Evolutionary conservation across 2,329 filamentous ascomycete genomes (phyloP).

Genomic region (Phialophora macrospora): DNA sequence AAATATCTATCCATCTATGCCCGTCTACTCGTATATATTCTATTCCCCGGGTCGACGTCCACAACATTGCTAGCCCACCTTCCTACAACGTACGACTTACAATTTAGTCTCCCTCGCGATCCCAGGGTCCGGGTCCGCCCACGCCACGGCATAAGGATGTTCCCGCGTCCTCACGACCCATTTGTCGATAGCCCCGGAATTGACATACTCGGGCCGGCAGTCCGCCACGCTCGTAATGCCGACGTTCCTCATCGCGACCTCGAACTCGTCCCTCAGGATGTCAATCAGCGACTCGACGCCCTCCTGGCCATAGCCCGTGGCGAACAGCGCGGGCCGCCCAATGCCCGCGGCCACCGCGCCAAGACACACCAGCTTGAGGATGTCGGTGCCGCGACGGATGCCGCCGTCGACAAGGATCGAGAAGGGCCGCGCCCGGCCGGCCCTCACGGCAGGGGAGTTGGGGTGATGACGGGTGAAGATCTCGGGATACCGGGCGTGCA

Average conservation of each 20-base stretch:
- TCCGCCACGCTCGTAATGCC: slow-evolving; percentile 54
- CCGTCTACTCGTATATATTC: not conserved
- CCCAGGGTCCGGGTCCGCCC: slow-evolving; percentile 16
- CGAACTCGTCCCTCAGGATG: slow-evolving; percentile 56
- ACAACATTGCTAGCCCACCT: not conserved
- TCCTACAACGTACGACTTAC: not conserved
- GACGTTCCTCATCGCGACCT: slow-evolving; percentile 55
- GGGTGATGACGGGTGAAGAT: slow-evolving; percentile 51
- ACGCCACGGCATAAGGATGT: slow-evolving; percentile 50
- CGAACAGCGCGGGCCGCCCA: slow-evolving; percentile 59
- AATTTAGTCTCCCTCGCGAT: slow-evolving; percentile 23
- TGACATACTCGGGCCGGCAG: slow-evolving; percentile 51
- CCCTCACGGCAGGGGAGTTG: slow-evolving; percentile 26
- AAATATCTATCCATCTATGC: not conserved
- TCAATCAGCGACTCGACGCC: slow-evolving; percentile 61
- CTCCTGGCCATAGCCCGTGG: slow-evolving; percentile 60
- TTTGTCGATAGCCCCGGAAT: slow-evolving; percentile 58
- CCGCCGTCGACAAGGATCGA: slow-evolving; percentile 58
- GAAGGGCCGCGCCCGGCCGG: slow-evolving; percentile 41
- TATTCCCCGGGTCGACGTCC: not conserved
- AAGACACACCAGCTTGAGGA: slow-evolving; percentile 60
- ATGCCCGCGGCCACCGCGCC: slow-evolving; percentile 61
- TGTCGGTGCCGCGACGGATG: slow-evolving; percentile 59
- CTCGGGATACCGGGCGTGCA: slow-evolving; percentile 57
- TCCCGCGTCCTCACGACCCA: slow-evolving; percentile 49